Evolutionary conservation across 2,329 filamentous ascomycete genomes (phyloP).

Genomic region (Fusarium chaquense): DNA sequence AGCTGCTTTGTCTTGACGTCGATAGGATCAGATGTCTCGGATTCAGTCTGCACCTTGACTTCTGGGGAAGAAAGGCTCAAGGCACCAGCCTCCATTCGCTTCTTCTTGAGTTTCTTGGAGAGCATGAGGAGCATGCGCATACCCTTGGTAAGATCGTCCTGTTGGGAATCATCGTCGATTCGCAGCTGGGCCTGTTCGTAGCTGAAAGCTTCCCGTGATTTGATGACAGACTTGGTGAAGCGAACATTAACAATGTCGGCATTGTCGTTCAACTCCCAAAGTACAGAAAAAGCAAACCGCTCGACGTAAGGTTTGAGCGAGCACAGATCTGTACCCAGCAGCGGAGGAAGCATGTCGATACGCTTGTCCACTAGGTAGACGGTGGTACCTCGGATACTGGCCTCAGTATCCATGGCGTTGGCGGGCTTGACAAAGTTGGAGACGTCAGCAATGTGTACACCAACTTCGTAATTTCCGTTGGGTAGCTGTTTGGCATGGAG

Average conservation of each 20-base stretch:
- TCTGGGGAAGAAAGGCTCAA: constrained; percentile 97
- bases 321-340: constrained; percentile 95
- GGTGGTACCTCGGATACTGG: constrained; percentile 92
- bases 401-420: constrained; percentile 97
- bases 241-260: constrained; percentile 87
- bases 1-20: constrained; percentile 96
- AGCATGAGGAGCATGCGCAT: constrained; percentile 89
- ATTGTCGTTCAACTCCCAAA: constrained; percentile 89
- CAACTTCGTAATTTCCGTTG: constrained; percentile 95
- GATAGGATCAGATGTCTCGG: constrained; percentile 93
- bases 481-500: constrained; percentile 86
- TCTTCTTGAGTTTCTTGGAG: constrained; percentile 92
- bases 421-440: constrained; percentile 98
- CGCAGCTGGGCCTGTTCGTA: constrained; percentile 96
- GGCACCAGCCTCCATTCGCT: constrained; percentile 95
- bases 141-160: constrained; percentile 88
- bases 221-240: constrained; percentile 98
- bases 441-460: constrained; percentile 99
- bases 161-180: constrained; percentile 88
- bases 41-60: constrained; percentile 94
- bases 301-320: constrained; percentile 99
- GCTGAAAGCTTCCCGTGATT: constrained; percentile 95
- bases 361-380: constrained; percentile 99
- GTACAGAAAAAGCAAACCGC: constrained; percentile 84
- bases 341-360: constrained; percentile 98